phyloP scores from a whole-genome alignment of 257 asterid genomes.

The Nicotiana tomentosiformis region DNA sequence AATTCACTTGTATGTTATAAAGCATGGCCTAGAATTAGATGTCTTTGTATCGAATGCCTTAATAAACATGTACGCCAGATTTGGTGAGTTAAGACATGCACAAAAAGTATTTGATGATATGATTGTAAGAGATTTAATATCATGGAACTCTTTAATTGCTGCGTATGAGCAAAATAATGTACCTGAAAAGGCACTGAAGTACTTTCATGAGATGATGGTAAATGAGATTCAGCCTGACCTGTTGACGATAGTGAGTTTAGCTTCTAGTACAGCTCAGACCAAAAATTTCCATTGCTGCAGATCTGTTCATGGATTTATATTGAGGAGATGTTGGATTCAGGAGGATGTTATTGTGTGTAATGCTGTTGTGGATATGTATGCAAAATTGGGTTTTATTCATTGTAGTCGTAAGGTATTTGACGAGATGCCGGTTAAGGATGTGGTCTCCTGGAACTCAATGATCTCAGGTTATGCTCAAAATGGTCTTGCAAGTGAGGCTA shows the following conservation, averaged over 20 bases:
- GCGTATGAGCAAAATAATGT: constrained; percentile 70
- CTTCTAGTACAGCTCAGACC: constrained; percentile 65
- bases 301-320: constrained; percentile 57
- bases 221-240: constrained; percentile 49
- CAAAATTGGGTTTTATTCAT: constrained; percentile 58
- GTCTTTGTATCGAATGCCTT: constrained; percentile 71
- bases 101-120: constrained; percentile 48
- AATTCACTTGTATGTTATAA: constrained; percentile 58
- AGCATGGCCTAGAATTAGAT: constrained; percentile 59
- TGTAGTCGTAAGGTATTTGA: constrained; percentile 54
- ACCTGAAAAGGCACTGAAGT: constrained; percentile 37
- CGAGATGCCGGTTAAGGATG: constrained; percentile 48
- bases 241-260: constrained; percentile 63
- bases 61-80: constrained; percentile 77
- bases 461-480: constrained; percentile 77
- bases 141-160: constrained; percentile 82
- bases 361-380: constrained; percentile 82
- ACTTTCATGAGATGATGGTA: constrained; percentile 49
- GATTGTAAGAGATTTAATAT: constrained; percentile 47
- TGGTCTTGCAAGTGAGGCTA: constrained; percentile 69
- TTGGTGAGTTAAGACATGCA: constrained; percentile 48
- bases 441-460: constrained; percentile 79
- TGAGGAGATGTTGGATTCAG: constrained; percentile 54
- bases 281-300: constrained; percentile 34
- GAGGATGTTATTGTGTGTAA: constrained; percentile 51